Conservation (phyloP, 192 early-diverging fungal genomes). For the Mycoemilia scoparia region DNA sequence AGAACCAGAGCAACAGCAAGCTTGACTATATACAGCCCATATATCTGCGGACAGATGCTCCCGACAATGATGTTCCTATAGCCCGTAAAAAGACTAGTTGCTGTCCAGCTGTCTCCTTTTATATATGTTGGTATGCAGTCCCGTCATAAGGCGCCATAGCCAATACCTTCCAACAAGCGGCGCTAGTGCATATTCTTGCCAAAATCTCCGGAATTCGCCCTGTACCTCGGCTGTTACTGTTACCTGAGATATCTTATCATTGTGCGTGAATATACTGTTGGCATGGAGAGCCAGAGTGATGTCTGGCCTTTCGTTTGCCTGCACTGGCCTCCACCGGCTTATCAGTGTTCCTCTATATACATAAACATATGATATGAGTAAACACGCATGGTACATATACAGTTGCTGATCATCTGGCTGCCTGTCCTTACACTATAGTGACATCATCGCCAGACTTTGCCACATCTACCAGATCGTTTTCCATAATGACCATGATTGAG, state of each 20-base stretch:
- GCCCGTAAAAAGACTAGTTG: no score
- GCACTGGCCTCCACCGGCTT: constrained; percentile 32
- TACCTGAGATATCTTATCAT: constrained; percentile 29
- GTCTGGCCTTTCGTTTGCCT: constrained; percentile 35
- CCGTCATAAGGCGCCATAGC: no score
- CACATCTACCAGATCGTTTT: constrained; percentile 38
- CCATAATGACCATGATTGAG: constrained; percentile 36
- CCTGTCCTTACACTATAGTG: no score
- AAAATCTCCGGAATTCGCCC: constrained; percentile 36
- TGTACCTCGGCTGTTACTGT: constrained; percentile 33
- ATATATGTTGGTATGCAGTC: constrained; percentile 1
- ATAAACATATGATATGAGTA: background rate
- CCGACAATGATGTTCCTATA: constrained; percentile 36
- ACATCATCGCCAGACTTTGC: constrained; percentile 43
- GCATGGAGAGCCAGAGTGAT: constrained; percentile 41
- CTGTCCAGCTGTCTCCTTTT: no score
- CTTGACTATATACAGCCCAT: constrained; percentile 49
- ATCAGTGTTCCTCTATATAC: constrained; percentile 44
- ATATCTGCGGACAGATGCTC: constrained; percentile 50
- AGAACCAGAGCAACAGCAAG: constrained; percentile 51
- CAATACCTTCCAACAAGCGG: no score
- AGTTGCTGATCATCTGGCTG: no score
- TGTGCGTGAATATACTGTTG: constrained; percentile 41
- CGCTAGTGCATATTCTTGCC: constrained; percentile 16
- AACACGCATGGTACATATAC: no score